Evolutionary conservation across 371 early-diverging fungal species (phyloP).

Genomic region (Capniomyces stellatus): DNA sequence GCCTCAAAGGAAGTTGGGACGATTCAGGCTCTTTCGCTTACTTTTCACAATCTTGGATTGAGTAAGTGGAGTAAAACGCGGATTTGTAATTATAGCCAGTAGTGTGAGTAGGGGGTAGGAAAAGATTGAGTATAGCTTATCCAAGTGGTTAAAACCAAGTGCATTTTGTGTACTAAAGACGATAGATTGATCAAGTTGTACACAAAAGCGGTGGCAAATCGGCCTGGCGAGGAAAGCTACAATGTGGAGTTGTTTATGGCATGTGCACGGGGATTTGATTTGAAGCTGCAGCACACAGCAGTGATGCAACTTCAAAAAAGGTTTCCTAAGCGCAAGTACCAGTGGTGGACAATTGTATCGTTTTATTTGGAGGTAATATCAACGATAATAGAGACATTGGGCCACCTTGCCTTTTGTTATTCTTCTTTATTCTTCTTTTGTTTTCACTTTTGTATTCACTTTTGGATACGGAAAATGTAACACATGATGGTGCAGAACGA

Average conservation of each 20-base stretch:
- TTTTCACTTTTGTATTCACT: neutral
- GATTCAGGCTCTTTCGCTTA: conserved; percentile 51
- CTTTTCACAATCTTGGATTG: conserved; percentile 23
- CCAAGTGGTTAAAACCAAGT: neutral
- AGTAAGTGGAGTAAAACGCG: neutral
- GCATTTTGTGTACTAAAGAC: neutral
- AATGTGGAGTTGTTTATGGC: conserved; percentile 72
- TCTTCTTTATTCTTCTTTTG: conserved; percentile 20
- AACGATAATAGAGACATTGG: too few species aligned
- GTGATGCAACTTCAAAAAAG: conserved; percentile 64
- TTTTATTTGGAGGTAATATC: conserved; percentile 10
- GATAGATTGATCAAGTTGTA: conserved; percentile 1
- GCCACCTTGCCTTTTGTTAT: too few species aligned
- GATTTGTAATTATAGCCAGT: neutral
- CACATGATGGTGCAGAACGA: too few species aligned
- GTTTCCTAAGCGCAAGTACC: conserved; percentile 55
- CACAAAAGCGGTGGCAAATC: conserved; percentile 28
- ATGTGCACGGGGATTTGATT: conserved; percentile 47
- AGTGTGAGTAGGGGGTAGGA: neutral
- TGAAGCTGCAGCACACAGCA: conserved; percentile 59
- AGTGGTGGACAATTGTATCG: conserved; percentile 71
- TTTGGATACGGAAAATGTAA: too few species aligned
- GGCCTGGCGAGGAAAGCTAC: conserved; percentile 55
- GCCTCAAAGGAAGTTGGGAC: conserved; percentile 49
- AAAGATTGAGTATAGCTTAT: neutral